Evolutionary conservation across 2,329 filamentous ascomycete genomes (phyloP).

Genomic region (Fusarium sp.): DNA sequence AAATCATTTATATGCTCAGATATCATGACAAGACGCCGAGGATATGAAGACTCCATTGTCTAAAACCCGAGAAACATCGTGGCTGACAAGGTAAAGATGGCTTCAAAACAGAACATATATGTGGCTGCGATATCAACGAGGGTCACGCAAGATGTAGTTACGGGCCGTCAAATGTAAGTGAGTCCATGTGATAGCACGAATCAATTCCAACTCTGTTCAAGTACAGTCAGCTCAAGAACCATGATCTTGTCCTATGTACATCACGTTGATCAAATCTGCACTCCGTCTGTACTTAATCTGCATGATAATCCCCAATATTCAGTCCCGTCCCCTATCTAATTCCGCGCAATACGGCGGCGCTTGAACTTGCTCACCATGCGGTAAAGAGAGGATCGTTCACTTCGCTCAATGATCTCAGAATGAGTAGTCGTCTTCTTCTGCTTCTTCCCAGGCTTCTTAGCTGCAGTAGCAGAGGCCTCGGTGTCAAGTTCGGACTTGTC

Average conservation of each 20-base stretch:
- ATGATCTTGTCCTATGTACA: constrained; percentile 4
- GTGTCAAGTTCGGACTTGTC: constrained; percentile 27
- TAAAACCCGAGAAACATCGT: neutral
- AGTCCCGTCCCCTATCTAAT: neutral
- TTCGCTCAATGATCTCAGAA: neutral
- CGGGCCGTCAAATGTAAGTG: too few relatives aligned
- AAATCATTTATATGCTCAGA: neutral
- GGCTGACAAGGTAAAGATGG: neutral
- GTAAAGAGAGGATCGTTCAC: constrained; percentile 19
- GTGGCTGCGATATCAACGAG: neutral
- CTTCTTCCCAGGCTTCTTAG: neutral
- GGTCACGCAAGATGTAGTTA: neutral
- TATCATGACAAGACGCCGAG: neutral
- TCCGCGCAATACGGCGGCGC: constrained; percentile 16
- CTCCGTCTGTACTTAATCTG: neutral
- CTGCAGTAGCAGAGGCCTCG: neutral
- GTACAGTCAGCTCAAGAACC: neutral
- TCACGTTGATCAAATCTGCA: neutral
- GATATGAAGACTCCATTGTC: neutral
- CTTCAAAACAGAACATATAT: neutral
- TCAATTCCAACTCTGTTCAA: neutral
- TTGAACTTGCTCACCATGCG: constrained; percentile 29
- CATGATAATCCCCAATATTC: neutral
- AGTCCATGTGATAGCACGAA: neutral
- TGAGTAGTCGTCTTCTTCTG: constrained; percentile 1